Evolutionary conservation across 2,329 filamentous ascomycete genomes (phyloP).

Genomic region (Neonectria neomacrospora): DNA sequence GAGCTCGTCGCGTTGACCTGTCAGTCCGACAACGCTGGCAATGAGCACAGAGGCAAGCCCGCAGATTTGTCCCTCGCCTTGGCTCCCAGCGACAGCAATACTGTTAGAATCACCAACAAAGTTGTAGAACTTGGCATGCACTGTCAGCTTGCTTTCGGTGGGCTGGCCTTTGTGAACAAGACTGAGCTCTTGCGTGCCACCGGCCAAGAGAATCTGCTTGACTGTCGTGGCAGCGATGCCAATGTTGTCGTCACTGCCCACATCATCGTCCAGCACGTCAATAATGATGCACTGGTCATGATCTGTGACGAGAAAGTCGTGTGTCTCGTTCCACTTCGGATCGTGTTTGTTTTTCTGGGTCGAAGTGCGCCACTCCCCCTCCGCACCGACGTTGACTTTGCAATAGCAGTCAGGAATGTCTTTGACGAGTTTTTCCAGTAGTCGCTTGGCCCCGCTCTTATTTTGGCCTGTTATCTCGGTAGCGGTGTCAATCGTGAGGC

Average conservation of each 20-base stretch:
- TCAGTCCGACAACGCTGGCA: constrained; percentile 31
- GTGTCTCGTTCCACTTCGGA: constrained; percentile 42
- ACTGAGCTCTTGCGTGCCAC: constrained; percentile 34
- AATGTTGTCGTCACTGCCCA: constrained; percentile 41
- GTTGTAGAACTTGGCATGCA: constrained; percentile 39
- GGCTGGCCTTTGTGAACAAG: constrained; percentile 38
- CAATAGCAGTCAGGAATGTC: constrained; percentile 42
- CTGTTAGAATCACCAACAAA: constrained; percentile 37
- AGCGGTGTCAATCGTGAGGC: constrained; percentile 37
- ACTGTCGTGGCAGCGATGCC: constrained; percentile 38
- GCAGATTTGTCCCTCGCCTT: constrained; percentile 39
- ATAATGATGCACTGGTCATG: constrained; percentile 39
- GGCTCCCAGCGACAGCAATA: constrained; percentile 25
- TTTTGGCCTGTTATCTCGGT: constrained; percentile 38
- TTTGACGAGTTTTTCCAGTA: constrained; percentile 39
- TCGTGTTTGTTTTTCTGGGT: constrained; percentile 43
- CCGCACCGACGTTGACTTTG: constrained; percentile 37
- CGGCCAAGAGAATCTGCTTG: constrained; percentile 37
- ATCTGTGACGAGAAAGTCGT: constrained; percentile 43
- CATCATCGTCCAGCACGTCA: constrained; percentile 39
- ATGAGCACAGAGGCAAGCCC: constrained; percentile 41
- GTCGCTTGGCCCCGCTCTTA: constrained; percentile 39
- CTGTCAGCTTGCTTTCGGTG: constrained; percentile 34
- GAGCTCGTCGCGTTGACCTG: constrained; percentile 42
- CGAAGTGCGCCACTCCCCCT: constrained; percentile 41